phyloP scores from a whole-genome alignment of 2,329 filamentous ascomycete genomes.

The Aspergillaceae sp. region DNA sequence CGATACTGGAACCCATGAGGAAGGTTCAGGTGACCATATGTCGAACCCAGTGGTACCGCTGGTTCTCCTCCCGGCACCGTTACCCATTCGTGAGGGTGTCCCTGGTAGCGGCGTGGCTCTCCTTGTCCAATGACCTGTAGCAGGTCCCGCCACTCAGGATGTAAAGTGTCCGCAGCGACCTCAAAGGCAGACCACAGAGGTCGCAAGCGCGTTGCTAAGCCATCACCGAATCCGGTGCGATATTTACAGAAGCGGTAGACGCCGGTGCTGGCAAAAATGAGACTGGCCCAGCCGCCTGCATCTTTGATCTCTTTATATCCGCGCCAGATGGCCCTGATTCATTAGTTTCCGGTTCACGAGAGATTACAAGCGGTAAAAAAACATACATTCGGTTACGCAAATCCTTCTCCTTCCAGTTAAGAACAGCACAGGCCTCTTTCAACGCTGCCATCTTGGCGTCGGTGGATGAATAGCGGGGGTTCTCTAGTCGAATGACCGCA shows the following conservation, averaged over 20 bases:
- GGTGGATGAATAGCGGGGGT: slow-evolving; percentile 35
- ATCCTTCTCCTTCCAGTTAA: slow-evolving; percentile 51
- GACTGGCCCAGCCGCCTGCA: slow-evolving; percentile 46
- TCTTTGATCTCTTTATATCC: slow-evolving; percentile 53
- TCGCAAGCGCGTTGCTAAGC: slow-evolving; percentile 42
- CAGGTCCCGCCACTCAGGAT: slow-evolving; percentile 47
- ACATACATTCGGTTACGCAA: slow-evolving; percentile 39
- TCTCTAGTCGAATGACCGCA: slow-evolving; percentile 31
- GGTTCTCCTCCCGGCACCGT: slow-evolving; percentile 4
- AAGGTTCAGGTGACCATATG: slow-evolving; percentile 14
- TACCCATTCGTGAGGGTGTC: slow-evolving; percentile 21
- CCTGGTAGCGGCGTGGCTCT: slow-evolving; percentile 9
- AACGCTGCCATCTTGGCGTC: slow-evolving; percentile 46
- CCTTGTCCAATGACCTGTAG: slow-evolving; percentile 17
- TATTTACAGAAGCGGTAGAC: slow-evolving; percentile 56
- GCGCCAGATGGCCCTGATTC: slow-evolving; percentile 42
- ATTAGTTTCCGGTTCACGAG: not conserved
- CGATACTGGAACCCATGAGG: slow-evolving; percentile 13
- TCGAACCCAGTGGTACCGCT: slow-evolving; percentile 10
- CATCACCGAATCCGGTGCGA: slow-evolving; percentile 45
- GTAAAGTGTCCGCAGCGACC: slow-evolving; percentile 46
- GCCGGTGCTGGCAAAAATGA: slow-evolving; percentile 51
- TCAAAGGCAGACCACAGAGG: slow-evolving; percentile 42
- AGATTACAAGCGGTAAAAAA: not conserved
- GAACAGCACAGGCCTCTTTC: slow-evolving; percentile 46